These are phyloP conservation scores for Fusarium burgessii DNA, from an alignment of 2,329 filamentous ascomycete species.

Conservation along the genomic window DNA sequence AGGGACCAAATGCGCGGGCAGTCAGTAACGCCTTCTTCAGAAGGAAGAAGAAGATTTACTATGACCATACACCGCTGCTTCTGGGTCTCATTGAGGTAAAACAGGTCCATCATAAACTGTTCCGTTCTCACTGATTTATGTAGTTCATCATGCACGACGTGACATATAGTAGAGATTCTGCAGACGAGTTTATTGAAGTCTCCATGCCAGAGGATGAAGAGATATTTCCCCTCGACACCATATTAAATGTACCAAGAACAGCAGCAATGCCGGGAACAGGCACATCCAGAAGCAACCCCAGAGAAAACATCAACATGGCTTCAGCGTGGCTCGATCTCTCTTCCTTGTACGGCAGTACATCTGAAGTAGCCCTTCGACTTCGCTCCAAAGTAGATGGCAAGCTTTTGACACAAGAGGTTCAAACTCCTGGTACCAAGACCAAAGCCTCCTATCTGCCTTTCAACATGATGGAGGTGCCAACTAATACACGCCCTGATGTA, in stretches of 20 bases:
- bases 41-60: neutral
- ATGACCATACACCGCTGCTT: neutral
- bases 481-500: neutral
- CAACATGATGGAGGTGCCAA: neutral
- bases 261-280: accelerated
- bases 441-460: neutral
- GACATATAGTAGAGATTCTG: neutral
- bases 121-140: accelerated
- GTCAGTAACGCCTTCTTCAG: neutral
- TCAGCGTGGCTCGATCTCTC: neutral
- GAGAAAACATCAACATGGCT: neutral
- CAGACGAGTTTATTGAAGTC: accelerated
- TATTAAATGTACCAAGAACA: neutral
- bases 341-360: neutral
- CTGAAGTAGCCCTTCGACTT: neutral
- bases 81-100: neutral
- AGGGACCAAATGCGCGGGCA: accelerated
- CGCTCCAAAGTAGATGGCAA: neutral
- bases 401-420: neutral
- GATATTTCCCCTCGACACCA: neutral
- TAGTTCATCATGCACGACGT: neutral
- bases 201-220: neutral
- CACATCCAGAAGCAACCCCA: neutral
- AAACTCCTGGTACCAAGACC: neutral
- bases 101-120: accelerated